Conservation (phyloP, 352 stramenopile species). For the Pythium biforme region DNA sequence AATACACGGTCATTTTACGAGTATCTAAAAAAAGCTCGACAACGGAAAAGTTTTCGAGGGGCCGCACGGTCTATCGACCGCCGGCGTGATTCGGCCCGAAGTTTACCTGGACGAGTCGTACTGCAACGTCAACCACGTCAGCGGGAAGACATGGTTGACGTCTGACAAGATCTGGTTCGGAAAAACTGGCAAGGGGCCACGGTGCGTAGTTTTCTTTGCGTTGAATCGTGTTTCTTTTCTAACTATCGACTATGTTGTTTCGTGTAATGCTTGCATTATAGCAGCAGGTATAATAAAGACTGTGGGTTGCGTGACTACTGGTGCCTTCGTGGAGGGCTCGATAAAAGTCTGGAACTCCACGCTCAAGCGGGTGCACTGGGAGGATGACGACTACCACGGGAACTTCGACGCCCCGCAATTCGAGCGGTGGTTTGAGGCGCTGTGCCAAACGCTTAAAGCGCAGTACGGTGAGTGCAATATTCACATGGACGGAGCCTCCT, state of each 20-base stretch:
- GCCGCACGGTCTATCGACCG: not conserved
- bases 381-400: not conserved
- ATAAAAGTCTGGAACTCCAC: not conserved
- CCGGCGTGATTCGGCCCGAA: slow-evolving; percentile 3
- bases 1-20: too few species aligned
- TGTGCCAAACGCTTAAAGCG: not conserved
- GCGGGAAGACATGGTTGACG: slow-evolving; percentile 21
- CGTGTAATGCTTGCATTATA: not conserved
- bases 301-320: not conserved
- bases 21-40: slow-evolving; percentile 21
- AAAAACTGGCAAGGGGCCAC: not conserved
- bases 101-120: slow-evolving; percentile 30
- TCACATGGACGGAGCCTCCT: slow-evolving; percentile 12
- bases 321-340: not conserved
- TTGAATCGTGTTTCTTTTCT: not conserved
- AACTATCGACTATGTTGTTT: too few species aligned
- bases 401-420: slow-evolving; percentile 2
- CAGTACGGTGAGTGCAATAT: slow-evolving; percentile 1
- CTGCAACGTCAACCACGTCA: slow-evolving; percentile 29
- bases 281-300: not conserved
- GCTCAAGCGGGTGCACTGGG: not conserved
- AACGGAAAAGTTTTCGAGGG: not conserved
- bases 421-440: not conserved
- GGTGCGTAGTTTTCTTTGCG: not conserved
- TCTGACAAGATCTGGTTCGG: slow-evolving; percentile 15